Base-by-base conservation (phyloP, 768 basidiomycete genomes). In the Lactarius psammicola region DNA sequence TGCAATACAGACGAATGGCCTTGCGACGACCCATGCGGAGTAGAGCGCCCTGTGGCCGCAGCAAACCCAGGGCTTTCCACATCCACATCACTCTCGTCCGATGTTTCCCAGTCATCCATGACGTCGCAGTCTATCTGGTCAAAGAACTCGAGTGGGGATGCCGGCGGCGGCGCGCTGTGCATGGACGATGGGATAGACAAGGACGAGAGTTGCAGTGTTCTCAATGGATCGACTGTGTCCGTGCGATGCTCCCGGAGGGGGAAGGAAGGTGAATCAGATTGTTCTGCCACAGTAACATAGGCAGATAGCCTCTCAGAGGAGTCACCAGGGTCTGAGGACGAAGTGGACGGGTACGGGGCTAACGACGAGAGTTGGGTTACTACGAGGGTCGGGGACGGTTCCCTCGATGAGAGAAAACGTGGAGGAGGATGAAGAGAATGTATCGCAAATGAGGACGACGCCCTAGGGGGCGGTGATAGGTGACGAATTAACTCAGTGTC, bases 81-180 rank as follows among this genome's bases (percentile, higher is more conserved):
- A 28, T 74, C 77, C 23, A 44, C 60, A 26, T 74, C 74, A 59
- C 75, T 76, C 62, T 81, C 81, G 30, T 81, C 80, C 58, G 84
- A 85, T 28, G 86, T 84, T 33, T 85, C 88, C 60, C 88, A 76
- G 68, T 87, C 89, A 69, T 89, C 87, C 84, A 91, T 85, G 30
- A 84, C 87, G 74, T 87, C 87, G 7, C 84, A 84, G 53, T 88
- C 85, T 18, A 91, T 86, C 66, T 77, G 83, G 76, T 92, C 89
- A 74, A 92, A 91, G 80, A 91, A 91, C 34, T 85, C 84, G 30
- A 85, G 82, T 0, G 87, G 84, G 17, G 88, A 86, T 7, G 85
- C 80, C 2, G 87, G 85, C 17, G 81, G 83, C 17, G 88, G 87
- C 38, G 84, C 87, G 51, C 86, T 85, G 63, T 84, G 84, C 20